A percentile compares a stretch with the other conserved stretches of the same genome.
phyloP scores from a whole-genome alignment of 495 filamentous ascomycete genomes.

The Staphylotrichum tortipilum region DNA sequence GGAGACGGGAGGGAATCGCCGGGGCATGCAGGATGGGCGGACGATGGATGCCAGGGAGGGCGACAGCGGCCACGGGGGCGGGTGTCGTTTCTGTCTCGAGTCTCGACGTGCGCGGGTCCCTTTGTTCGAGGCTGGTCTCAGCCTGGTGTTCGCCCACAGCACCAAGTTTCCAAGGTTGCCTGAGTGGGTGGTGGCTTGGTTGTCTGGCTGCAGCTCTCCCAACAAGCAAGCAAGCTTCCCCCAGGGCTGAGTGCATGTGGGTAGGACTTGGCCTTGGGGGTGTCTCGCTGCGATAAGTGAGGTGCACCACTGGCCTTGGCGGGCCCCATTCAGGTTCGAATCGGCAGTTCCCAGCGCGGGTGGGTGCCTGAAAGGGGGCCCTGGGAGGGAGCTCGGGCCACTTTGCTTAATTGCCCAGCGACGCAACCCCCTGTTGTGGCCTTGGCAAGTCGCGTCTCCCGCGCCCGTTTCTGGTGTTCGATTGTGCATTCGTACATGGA shows the following conservation, averaged over 20 bases:
- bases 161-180: no score
- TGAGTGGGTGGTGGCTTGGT: not conserved
- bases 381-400: not conserved
- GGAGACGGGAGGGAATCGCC: no score
- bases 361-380: not conserved
- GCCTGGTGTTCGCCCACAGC: no score
- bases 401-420: not conserved
- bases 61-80: no score
- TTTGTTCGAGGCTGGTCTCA: no score
- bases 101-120: no score
- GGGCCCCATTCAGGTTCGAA: not conserved
- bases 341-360: not conserved
- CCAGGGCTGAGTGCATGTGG: no score
- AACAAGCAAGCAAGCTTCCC: no score
- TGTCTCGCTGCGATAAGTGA: not conserved
- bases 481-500: no score
- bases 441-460: conserved; percentile 8
- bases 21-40: not conserved
- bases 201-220: no score
- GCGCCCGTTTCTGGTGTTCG: not conserved
- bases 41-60: no score
- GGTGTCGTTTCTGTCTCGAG: no score
- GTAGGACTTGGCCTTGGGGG: not conserved
- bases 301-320: not conserved
- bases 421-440: not conserved